These are phyloP conservation scores for Euphorbia tirucalli DNA, from an alignment of 345 rosid species.

Conservation along the genomic window DNA sequence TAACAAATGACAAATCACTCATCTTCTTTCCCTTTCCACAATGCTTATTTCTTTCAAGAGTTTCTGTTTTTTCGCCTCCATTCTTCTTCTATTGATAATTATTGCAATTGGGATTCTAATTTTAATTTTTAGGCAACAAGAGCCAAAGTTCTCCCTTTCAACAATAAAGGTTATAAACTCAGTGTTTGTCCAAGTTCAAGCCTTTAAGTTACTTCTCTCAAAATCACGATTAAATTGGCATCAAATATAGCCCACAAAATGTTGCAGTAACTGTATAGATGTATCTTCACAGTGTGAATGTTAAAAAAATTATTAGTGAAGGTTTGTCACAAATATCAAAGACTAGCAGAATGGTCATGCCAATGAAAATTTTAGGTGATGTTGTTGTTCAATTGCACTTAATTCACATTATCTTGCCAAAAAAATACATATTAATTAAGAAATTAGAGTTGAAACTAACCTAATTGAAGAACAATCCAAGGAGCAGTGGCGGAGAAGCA, in stretches of 20 bases:
- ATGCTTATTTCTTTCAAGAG: conserved; percentile 17
- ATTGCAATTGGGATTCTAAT: conserved; percentile 10
- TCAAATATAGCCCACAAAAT: conserved; percentile 30
- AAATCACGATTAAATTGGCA: conserved; percentile 37
- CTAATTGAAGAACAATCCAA: too few species aligned
- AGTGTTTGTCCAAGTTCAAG: conserved; percentile 22
- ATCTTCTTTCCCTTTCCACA: conserved; percentile 1
- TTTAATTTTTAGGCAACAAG: conserved; percentile 30
- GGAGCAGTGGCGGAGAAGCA: too few species aligned
- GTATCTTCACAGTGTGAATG: conserved; percentile 26
- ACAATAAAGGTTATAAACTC: conserved; percentile 22
- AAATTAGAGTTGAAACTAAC: too few species aligned
- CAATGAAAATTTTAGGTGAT: conserved; percentile 30
- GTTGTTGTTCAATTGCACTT: conserved; percentile 16
- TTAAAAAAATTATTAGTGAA: conserved; percentile 13
- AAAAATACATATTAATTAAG: too few species aligned
- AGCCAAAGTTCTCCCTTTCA: conserved; percentile 31
- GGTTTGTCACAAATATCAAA: neutral
- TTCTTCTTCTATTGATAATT: conserved; percentile 19
- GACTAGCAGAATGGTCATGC: conserved; percentile 6
- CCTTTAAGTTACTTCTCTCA: conserved; percentile 30
- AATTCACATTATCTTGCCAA: conserved; percentile 27
- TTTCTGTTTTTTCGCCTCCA: conserved; percentile 12
- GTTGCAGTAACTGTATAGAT: conserved; percentile 18
- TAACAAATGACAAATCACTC: conserved; percentile 13